Evolutionary conservation across 257 asterid genomes (phyloP).

Genomic region (Rubia yunnanensis): DNA sequence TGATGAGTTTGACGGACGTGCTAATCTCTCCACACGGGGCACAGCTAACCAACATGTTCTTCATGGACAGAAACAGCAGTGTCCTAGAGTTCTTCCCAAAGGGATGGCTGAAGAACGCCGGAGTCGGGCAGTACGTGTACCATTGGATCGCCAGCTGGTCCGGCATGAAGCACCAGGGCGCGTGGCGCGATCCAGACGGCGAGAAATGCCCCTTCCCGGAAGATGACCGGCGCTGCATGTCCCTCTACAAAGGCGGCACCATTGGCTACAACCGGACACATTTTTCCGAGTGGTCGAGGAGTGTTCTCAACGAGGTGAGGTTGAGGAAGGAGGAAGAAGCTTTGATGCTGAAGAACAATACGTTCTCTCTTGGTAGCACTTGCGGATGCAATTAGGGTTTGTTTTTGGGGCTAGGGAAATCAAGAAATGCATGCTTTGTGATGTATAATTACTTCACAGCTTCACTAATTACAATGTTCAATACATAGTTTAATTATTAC

Average conservation of each 20-base stretch:
- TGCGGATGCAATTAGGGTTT: constrained; percentile 27
- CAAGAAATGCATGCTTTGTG: not conserved
- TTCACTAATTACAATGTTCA: no score
- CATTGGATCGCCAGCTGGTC: constrained; percentile 78
- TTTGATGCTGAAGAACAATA: not conserved
- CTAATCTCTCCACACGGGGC: constrained; percentile 77
- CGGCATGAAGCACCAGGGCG: constrained; percentile 68
- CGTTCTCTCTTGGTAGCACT: constrained; percentile 3
- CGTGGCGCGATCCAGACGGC: constrained; percentile 61
- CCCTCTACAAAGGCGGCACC: constrained; percentile 39
- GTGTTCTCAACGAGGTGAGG: constrained; percentile 29
- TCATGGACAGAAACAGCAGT: constrained; percentile 65
- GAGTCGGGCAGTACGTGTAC: constrained; percentile 55
- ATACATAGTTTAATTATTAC: no score
- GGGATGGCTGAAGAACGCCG: constrained; percentile 65
- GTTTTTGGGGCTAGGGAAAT: not conserved
- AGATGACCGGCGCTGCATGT: constrained; percentile 56
- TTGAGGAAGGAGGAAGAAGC: constrained; percentile 25
- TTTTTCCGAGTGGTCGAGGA: constrained; percentile 47
- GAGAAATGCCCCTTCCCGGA: constrained; percentile 41
- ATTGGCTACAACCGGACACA: constrained; percentile 46
- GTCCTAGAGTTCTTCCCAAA: constrained; percentile 67
- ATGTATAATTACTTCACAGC: not conserved
- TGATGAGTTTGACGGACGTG: constrained; percentile 59
- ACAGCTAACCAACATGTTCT: constrained; percentile 61